phyloP scores from a whole-genome alignment of 495 filamentous ascomycete genomes.

The Trichoderma asperelloides region DNA sequence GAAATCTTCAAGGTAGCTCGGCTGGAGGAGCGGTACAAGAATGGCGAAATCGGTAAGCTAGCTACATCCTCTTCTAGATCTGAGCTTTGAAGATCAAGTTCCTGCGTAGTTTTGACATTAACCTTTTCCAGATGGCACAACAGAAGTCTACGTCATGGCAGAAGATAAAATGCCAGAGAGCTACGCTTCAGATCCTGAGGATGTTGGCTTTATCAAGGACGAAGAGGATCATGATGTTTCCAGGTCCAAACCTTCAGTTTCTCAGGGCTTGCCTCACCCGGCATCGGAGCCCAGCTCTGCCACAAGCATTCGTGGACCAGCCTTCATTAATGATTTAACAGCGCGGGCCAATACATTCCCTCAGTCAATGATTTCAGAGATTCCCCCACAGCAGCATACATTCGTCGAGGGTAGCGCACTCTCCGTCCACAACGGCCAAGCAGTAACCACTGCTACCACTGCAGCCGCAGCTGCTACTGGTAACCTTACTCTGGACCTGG shows the following conservation, averaged over 20 bases:
- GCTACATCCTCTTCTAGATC: slow-evolving; percentile 12
- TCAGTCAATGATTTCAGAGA: slow-evolving; percentile 20
- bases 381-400: slow-evolving; percentile 22
- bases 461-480: neutral
- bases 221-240: slow-evolving; percentile 23
- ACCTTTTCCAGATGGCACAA: slow-evolving; percentile 24
- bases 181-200: slow-evolving; percentile 26
- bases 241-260: slow-evolving; percentile 16
- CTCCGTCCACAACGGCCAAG: slow-evolving; percentile 15
- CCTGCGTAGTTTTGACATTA: neutral
- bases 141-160: slow-evolving; percentile 30
- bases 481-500: slow-evolving; percentile 18
- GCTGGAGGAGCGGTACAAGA: slow-evolving; percentile 51
- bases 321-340: slow-evolving; percentile 24
- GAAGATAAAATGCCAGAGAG: slow-evolving; percentile 23
- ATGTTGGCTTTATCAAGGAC: slow-evolving; percentile 18
- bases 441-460: neutral
- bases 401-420: slow-evolving; percentile 26
- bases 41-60: slow-evolving; percentile 51
- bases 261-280: slow-evolving; percentile 21
- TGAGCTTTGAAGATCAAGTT: neutral
- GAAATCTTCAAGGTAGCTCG: slow-evolving; percentile 61
- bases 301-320: slow-evolving; percentile 19
- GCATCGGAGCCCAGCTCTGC: slow-evolving; percentile 23
- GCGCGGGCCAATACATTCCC: slow-evolving; percentile 21